Conservation (phyloP, 2,329 filamentous ascomycete genomes). For the Aspergillus candidus region DNA sequence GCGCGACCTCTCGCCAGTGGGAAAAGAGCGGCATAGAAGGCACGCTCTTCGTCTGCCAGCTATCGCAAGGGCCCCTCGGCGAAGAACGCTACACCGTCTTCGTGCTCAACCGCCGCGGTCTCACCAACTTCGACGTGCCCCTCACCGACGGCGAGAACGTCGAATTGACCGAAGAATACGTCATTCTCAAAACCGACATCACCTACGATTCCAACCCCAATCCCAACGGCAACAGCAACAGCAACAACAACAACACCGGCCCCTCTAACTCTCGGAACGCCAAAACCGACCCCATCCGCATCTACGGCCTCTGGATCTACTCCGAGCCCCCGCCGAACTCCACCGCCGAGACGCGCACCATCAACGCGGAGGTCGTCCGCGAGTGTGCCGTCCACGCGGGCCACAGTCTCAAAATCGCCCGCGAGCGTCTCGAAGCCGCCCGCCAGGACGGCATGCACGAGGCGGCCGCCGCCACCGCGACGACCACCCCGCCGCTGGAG, state of each 20-base stretch:
- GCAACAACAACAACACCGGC: conserved; percentile 9
- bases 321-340: conserved; percentile 52
- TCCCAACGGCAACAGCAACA: conserved; percentile 11
- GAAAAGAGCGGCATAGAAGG: conserved; percentile 82
- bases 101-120: conserved; percentile 64
- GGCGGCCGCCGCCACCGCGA: conserved; percentile 24
- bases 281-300: conserved; percentile 24
- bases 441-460: conserved; percentile 29
- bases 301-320: conserved; percentile 61
- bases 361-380: conserved; percentile 50
- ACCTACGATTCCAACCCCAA: conserved; percentile 7
- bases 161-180: conserved; percentile 58
- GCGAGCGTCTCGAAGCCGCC: conserved; percentile 32
- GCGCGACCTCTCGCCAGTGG: conserved; percentile 61
- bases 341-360: conserved; percentile 46
- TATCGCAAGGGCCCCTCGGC: conserved; percentile 39
- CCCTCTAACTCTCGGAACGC: conserved; percentile 23
- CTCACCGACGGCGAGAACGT: conserved; percentile 54
- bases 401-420: conserved; percentile 42
- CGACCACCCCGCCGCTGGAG: conserved; percentile 27
- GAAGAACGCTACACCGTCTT: conserved; percentile 55
- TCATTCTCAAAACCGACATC: conserved; percentile 49
- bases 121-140: conserved; percentile 65
- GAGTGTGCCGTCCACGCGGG: conserved; percentile 50
- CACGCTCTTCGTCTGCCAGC: conserved; percentile 77